Percentiles rank a stretch among this genome's conserved stretches.
phyloP scores from a whole-genome alignment of 2,329 filamentous ascomycete species.

The Xylariaceae sp. region DNA sequence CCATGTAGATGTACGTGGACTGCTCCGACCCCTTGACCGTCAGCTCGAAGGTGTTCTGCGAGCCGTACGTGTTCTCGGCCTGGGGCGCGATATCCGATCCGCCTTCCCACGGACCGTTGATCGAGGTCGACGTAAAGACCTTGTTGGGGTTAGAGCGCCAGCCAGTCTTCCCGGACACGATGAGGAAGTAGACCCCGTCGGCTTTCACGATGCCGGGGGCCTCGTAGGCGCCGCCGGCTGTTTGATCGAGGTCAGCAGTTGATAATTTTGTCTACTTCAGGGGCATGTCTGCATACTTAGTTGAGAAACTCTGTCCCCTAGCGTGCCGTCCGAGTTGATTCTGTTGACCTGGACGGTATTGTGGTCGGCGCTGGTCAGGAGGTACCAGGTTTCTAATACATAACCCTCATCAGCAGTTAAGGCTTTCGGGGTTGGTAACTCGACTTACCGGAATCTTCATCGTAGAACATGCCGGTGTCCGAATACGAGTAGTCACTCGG shows the following conservation, averaged over 20 bases:
- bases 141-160: conserved; percentile 43
- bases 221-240: conserved; percentile 39
- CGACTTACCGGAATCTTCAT: conserved; percentile 32
- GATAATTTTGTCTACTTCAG: not conserved
- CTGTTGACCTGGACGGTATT: conserved; percentile 45
- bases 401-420: conserved; percentile 4
- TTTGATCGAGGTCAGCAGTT: conserved; percentile 4
- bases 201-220: conserved; percentile 41
- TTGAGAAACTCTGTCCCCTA: conserved; percentile 37
- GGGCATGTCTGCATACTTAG: conserved; percentile 26
- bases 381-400: conserved; percentile 39
- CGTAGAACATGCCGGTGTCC: conserved; percentile 45
- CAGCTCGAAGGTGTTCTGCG: conserved; percentile 42
- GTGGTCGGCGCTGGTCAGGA: conserved; percentile 44
- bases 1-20: conserved; percentile 43
- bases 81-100: conserved; percentile 41
- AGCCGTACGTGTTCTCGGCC: conserved; percentile 40
- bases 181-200: conserved; percentile 40
- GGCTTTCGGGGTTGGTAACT: not conserved
- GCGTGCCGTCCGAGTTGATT: conserved; percentile 41
- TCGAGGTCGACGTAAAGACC: conserved; percentile 39
- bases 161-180: conserved; percentile 42
- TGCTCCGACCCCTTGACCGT: conserved; percentile 37
- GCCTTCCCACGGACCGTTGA: conserved; percentile 39
- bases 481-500: conserved; percentile 43